Evolutionary conservation across 495 filamentous ascomycete species (phyloP).

Genomic region (Daldinia grandis): DNA sequence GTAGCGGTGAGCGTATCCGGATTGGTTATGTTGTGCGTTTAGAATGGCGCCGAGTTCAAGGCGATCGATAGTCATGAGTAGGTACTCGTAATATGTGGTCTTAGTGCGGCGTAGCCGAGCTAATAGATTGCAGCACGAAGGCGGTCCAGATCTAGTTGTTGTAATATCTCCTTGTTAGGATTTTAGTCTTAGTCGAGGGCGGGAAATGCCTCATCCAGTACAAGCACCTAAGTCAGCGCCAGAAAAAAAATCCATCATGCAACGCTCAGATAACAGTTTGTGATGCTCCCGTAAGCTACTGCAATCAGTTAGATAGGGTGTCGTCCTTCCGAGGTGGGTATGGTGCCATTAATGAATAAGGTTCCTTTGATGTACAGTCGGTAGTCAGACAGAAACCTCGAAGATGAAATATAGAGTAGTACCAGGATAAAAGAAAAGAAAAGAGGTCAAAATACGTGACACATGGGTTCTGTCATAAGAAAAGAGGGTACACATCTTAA

Average conservation of each 20-base stretch:
- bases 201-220: slow-evolving; percentile 38
- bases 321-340: slow-evolving; percentile 34
- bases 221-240: slow-evolving; percentile 18
- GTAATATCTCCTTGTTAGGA: background rate
- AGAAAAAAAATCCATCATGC: slow-evolving; percentile 12
- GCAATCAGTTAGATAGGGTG: slow-evolving; percentile 35
- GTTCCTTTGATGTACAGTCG: slow-evolving; percentile 15
- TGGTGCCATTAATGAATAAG: slow-evolving; percentile 25
- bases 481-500: background rate
- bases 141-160: slow-evolving; percentile 19
- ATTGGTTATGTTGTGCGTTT: slow-evolving; percentile 30
- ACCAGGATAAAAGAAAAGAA: slow-evolving; percentile 1
- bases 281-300: slow-evolving; percentile 36
- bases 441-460: background rate
- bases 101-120: slow-evolving; percentile 28
- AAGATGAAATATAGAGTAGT: slow-evolving; percentile 5
- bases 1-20: slow-evolving; percentile 35
- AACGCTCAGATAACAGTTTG: slow-evolving; percentile 32
- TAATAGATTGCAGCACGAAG: slow-evolving; percentile 21
- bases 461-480: background rate
- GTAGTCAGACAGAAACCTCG: background rate
- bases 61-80: slow-evolving; percentile 27
- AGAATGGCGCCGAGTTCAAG: slow-evolving; percentile 29
- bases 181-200: slow-evolving; percentile 17
- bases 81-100: slow-evolving; percentile 30